phyloP scores from a whole-genome alignment of 139 green algal species.

The Medakamo hakoo region DNA sequence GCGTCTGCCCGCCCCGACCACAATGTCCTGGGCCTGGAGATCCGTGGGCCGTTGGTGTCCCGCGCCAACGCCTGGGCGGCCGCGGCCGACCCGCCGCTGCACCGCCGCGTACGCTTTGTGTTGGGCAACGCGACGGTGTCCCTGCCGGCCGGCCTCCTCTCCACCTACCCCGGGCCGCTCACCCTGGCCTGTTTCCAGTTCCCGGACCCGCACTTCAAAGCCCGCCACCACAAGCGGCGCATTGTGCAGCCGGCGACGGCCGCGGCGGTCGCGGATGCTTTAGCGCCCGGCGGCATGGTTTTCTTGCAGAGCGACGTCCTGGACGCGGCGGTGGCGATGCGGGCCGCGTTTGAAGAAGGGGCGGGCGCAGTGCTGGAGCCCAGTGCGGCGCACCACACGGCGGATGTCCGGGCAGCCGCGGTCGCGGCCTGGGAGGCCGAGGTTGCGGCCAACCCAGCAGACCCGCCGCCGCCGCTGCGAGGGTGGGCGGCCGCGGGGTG shows the following conservation, averaged over 20 bases:
- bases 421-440: background rate
- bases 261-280: constrained; percentile 8
- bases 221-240: constrained; percentile 61
- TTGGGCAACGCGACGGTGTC: constrained; percentile 66
- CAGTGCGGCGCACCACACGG: background rate
- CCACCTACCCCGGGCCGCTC: constrained; percentile 47
- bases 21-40: constrained; percentile 77
- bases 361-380: constrained; percentile 11
- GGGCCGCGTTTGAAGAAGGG: constrained; percentile 31
- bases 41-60: constrained; percentile 49
- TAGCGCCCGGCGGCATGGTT: constrained; percentile 23
- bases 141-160: constrained; percentile 30
- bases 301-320: constrained; percentile 67
- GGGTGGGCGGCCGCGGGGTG: constrained; percentile 28
- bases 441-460: background rate
- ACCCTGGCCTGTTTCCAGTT: constrained; percentile 50
- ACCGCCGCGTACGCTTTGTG: constrained; percentile 36
- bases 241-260: constrained; percentile 60
- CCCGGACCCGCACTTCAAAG: constrained; percentile 85
- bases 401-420: background rate
- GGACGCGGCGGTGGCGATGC: constrained; percentile 33
- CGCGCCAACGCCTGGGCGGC: constrained; percentile 51
- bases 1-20: background rate
- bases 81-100: constrained; percentile 24
- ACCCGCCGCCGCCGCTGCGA: background rate